A percentile compares a stretch with the other conserved stretches of the same genome.
These are phyloP conservation scores for Solanum neorickii DNA, from an alignment of 257 asterid species.

Conservation along the genomic window DNA sequence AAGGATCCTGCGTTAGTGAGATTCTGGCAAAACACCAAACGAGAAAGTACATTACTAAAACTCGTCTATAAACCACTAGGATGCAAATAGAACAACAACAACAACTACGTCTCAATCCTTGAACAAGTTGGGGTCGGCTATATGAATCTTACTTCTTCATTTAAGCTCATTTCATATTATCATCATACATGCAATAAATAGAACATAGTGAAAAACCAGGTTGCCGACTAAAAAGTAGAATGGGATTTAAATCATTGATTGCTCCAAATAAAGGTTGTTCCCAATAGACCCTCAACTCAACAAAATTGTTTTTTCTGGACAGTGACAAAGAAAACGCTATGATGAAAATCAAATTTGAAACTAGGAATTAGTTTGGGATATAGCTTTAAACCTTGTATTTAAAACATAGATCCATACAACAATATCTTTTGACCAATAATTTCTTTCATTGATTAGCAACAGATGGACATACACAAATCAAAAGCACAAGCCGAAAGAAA, in stretches of 20 bases:
- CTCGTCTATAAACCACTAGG: neutral
- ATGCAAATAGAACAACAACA: neutral
- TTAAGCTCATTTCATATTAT: neutral
- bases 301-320: rapidly evolving
- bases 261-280: neutral
- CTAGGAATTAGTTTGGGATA: neutral
- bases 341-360: neutral
- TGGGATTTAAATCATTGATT: neutral
- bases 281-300: neutral
- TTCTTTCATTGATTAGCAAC: neutral
- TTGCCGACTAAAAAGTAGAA: neutral
- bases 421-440: neutral
- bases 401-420: neutral
- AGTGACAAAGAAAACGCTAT: neutral
- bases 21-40: neutral
- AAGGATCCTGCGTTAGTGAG: neutral
- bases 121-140: neutral
- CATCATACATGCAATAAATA: neutral
- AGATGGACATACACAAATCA: neutral
- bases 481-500: neutral
- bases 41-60: neutral
- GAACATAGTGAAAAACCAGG: neutral
- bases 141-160: neutral
- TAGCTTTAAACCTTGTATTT: neutral
- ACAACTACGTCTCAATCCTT: neutral